Base-by-base conservation (phyloP, 257 asterid species). In the Nicotiana tabacum region DNA sequence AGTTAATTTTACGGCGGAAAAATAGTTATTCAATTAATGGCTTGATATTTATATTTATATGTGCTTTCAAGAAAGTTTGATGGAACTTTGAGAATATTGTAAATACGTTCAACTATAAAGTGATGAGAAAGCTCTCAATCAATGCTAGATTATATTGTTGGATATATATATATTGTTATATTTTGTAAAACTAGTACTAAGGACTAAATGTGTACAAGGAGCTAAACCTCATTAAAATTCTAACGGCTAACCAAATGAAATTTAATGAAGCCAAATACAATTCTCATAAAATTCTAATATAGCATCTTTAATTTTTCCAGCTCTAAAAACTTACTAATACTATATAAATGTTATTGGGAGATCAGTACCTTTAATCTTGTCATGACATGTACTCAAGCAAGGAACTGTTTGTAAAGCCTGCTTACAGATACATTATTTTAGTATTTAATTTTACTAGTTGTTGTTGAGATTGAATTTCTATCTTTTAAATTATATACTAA, bases 11-110 rank as follows among this genome's bases (percentile, higher is more conserved):
- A 70, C 43, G 58, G 6, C 51, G 3, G 61, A 72, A 51, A 72
- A 76, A 74, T 74, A 74, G 80, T 64, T 74, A 1, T 76, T 48
- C 43, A 27, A 76, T 76, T 76, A 76, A 51, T 76, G 37, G 27
- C 6, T 33, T 67, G 9, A 21, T 11, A 64, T 27, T 3, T 16
- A 16, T 15, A 27, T 70, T 2, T 43, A 9, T 43, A 43, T 53
- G 6, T 48, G 80, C 79, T 48, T 74, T 24, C 4, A 72, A 72
- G n/a, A 13, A 72, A 72, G 79, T 24, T 74, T 48, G 80, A 74
- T 48, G 62, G 62, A 48, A 13, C 27, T 15, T 74, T 27, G 64
- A 51, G 80, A 51, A 74, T 74, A 74, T 48, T 51, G 80, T 76
- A 76, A 76, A 51, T 76, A 51, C 0, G 9, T 76, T 74, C 80